A percentile compares a stretch with the other conserved stretches of the same genome.
Evolutionary conservation across 2,329 filamentous ascomycete genomes (phyloP).

Genomic region (Ophiostoma sp.): DNA sequence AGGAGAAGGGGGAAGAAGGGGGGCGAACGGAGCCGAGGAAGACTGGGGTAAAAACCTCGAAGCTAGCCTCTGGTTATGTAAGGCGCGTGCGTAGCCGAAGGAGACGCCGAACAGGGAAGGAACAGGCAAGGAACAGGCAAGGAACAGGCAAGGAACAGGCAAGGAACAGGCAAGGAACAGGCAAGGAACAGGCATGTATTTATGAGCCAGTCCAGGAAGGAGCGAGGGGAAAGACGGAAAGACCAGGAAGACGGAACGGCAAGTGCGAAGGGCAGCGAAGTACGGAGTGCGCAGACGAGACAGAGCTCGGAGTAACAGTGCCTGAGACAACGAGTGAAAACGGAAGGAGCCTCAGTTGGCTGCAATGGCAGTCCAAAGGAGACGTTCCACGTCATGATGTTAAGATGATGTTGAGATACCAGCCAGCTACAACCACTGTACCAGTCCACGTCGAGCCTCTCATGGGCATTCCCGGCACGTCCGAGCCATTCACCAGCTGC

Average conservation of each 20-base stretch:
- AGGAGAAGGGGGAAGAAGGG: slow-evolving; percentile 2
- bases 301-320: neutral
- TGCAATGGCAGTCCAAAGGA: neutral
- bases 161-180: no score
- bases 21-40: slow-evolving; percentile 16
- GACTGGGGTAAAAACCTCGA: slow-evolving; percentile 10
- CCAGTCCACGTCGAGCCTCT: no score
- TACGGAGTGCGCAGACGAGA: neutral
- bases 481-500: no score
- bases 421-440: no score
- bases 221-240: neutral
- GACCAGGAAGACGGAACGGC: neutral
- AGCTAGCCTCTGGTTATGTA: neutral
- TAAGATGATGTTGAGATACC: neutral
- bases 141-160: no score
- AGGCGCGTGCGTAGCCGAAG: slow-evolving; percentile 6
- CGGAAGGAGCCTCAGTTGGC: neutral
- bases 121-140: no score
- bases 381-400: neutral
- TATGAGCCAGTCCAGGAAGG: neutral
- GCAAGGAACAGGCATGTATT: neutral
- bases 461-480: no score
- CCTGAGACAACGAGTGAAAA: neutral
- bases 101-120: neutral
- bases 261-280: neutral